Evolutionary conservation across 2,329 filamentous ascomycete species (phyloP).

Genomic region (Aspergillus proliferans): DNA sequence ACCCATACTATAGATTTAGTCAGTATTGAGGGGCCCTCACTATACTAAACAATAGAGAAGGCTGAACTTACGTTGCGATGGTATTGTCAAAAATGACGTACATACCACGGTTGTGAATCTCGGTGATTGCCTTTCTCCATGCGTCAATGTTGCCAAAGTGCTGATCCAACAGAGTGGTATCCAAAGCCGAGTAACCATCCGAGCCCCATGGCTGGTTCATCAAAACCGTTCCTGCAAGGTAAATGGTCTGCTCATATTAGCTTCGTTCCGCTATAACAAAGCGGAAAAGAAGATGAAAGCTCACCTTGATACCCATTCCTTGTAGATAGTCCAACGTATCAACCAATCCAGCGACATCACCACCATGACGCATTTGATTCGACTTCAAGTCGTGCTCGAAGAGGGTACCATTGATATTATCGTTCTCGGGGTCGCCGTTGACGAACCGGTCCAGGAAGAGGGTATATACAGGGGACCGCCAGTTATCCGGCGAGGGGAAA

Average conservation of each 20-base stretch:
- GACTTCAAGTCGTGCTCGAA: constrained; percentile 57
- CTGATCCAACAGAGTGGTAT: constrained; percentile 57
- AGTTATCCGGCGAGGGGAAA: constrained; percentile 52
- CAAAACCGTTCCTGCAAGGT: constrained; percentile 58
- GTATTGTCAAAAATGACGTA: constrained; percentile 63
- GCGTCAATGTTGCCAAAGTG: constrained; percentile 55
- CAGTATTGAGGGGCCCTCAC: not conserved
- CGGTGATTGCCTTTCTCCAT: constrained; percentile 53
- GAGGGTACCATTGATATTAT: constrained; percentile 55
- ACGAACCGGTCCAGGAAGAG: constrained; percentile 59
- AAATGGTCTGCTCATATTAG: constrained; percentile 43
- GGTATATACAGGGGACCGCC: constrained; percentile 62
- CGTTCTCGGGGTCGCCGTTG: constrained; percentile 59
- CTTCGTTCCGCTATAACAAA: not conserved
- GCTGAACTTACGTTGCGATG: constrained; percentile 49
- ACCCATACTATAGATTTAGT: constrained; percentile 36
- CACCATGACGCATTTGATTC: constrained; percentile 59
- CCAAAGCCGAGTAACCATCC: constrained; percentile 55
- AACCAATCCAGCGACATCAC: constrained; percentile 52
- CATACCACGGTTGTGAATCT: constrained; percentile 58
- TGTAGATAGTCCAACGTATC: constrained; percentile 60
- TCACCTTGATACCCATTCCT: constrained; percentile 57
- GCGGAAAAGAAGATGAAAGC: not conserved
- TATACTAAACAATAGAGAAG: not conserved
- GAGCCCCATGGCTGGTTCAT: constrained; percentile 60